phyloP scores from a whole-genome alignment of 108 stramenopile genomes.

The Cyclostephanos invisitatus region DNA sequence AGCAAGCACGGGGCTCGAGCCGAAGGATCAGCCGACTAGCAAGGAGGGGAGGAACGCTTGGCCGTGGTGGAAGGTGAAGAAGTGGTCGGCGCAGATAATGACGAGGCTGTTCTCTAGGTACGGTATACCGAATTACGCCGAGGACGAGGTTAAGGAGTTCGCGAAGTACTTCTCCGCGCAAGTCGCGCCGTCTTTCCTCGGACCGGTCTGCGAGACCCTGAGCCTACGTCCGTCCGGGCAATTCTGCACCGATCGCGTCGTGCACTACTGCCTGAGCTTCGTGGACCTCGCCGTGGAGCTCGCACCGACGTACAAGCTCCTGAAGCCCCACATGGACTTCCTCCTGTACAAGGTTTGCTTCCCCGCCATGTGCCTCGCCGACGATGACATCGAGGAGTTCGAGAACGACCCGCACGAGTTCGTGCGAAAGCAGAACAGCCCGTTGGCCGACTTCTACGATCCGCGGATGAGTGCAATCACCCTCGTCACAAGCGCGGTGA shows the following conservation, averaged over 20 bases:
- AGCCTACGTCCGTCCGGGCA: conserved; percentile 84
- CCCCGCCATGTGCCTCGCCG: conserved; percentile 88
- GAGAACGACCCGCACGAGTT: conserved; percentile 97
- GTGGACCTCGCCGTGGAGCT: conserved; percentile 91
- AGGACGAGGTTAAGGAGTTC: conserved; percentile 86
- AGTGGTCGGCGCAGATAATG: conserved; percentile 96
- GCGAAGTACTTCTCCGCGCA: conserved; percentile 86
- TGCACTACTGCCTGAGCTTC: conserved; percentile 92
- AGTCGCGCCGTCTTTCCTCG: conserved; percentile 86
- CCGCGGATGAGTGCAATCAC: conserved; percentile 93
- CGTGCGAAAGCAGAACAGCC: conserved; percentile 92
- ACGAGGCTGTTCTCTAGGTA: conserved; percentile 92
- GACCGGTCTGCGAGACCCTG: conserved; percentile 89
- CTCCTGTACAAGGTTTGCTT: conserved; percentile 96
- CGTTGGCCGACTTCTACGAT: conserved; percentile 94
- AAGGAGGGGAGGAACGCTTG: conserved; percentile 89
- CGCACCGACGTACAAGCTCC: conserved; percentile 91
- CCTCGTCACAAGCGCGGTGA: conserved; percentile 88
- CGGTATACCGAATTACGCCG: conserved; percentile 92
- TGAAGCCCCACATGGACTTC: conserved; percentile 98
- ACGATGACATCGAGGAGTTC: conserved; percentile 89
- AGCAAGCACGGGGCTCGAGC: conserved; percentile 63
- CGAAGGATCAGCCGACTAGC: conserved; percentile 72
- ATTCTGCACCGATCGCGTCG: conserved; percentile 95
- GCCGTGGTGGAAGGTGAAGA: conserved; percentile 99